A percentile compares a stretch with the other conserved stretches of the same genome.
Evolutionary conservation across 306 rosid species (phyloP).

Genomic region (Pyrus bretschneideri): DNA sequence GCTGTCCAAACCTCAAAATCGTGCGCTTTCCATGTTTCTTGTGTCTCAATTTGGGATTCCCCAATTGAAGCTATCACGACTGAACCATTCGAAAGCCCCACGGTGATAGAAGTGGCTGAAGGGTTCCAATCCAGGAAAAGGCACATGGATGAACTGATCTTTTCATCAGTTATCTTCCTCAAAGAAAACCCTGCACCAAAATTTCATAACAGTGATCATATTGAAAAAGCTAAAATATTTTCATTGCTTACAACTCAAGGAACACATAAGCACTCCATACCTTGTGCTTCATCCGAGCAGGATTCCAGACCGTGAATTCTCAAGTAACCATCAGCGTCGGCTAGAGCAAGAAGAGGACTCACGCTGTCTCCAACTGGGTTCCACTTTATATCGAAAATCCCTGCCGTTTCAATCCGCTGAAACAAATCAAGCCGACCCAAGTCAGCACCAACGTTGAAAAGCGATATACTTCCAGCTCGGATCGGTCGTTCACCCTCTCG

Average conservation of each 20-base stretch:
- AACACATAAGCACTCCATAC: constrained; percentile 38
- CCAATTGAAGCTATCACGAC: constrained; percentile 48
- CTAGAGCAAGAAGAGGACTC: constrained; percentile 63
- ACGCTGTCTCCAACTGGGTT: constrained; percentile 35
- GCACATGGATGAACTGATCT: constrained; percentile 68
- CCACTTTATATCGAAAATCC: constrained; percentile 90
- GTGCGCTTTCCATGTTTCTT: constrained; percentile 76
- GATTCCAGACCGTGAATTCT: constrained; percentile 44
- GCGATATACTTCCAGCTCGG: constrained; percentile 70
- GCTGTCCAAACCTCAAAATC: constrained; percentile 91
- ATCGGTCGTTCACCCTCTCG: constrained; percentile 63
- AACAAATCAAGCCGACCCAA: constrained; percentile 32
- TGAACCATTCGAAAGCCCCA: constrained; percentile 77
- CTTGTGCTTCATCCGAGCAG: constrained; percentile 36
- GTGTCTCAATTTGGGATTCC: constrained; percentile 55
- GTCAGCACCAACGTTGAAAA: constrained; percentile 44
- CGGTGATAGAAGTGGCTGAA: constrained; percentile 56
- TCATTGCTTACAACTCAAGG: background rate
- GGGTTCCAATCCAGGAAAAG: constrained; percentile 79
- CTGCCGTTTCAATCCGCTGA: constrained; percentile 44
- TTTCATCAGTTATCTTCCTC: constrained; percentile 45
- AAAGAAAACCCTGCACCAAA: constrained; percentile 39
- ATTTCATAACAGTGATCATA: constrained; percentile 4
- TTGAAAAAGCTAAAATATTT: background rate
- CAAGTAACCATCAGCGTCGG: constrained; percentile 79